A percentile compares a stretch with the other conserved stretches of the same genome.
These are phyloP conservation scores for Trametes punicea DNA, from an alignment of 768 basidiomycete species.

Conservation along the genomic window DNA sequence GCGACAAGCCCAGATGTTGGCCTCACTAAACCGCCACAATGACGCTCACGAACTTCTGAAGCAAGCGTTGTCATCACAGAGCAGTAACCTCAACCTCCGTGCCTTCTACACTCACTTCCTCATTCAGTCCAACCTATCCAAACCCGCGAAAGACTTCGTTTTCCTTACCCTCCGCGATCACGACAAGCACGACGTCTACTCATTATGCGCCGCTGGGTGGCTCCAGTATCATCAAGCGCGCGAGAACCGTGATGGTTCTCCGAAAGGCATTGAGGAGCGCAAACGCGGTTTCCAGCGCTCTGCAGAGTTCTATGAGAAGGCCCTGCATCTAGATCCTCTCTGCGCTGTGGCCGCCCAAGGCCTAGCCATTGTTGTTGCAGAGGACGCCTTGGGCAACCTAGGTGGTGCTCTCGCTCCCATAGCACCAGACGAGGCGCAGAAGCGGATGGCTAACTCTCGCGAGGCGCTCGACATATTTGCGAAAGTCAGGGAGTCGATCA, in stretches of 20 bases:
- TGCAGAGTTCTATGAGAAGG: slow-evolving; percentile 92
- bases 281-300: slow-evolving; percentile 73
- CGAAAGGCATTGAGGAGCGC: slow-evolving; percentile 63
- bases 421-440: slow-evolving; percentile 58
- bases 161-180: slow-evolving; percentile 81
- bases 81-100: slow-evolving; percentile 78
- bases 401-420: slow-evolving; percentile 46
- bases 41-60: slow-evolving; percentile 89
- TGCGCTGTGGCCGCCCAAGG: slow-evolving; percentile 96
- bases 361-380: slow-evolving; percentile 89
- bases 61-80: slow-evolving; percentile 79
- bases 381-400: slow-evolving; percentile 77
- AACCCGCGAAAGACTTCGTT: slow-evolving; percentile 85
- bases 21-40: slow-evolving; percentile 63
- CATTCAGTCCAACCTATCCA: slow-evolving; percentile 66
- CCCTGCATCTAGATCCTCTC: slow-evolving; percentile 74
- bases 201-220: slow-evolving; percentile 86
- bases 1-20: slow-evolving; percentile 80
- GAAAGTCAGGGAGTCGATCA: slow-evolving; percentile 84
- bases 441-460: slow-evolving; percentile 67
- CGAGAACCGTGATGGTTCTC: slow-evolving; percentile 68
- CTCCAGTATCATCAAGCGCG: slow-evolving; percentile 83
- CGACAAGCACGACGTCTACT: slow-evolving; percentile 86
- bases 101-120: slow-evolving; percentile 94
- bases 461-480: slow-evolving; percentile 89